Evolutionary conservation across 768 basidiomycete species (phyloP), one percentile per base, ranked within the genome.

Genomic region (Jaapia argillacea): DNA sequence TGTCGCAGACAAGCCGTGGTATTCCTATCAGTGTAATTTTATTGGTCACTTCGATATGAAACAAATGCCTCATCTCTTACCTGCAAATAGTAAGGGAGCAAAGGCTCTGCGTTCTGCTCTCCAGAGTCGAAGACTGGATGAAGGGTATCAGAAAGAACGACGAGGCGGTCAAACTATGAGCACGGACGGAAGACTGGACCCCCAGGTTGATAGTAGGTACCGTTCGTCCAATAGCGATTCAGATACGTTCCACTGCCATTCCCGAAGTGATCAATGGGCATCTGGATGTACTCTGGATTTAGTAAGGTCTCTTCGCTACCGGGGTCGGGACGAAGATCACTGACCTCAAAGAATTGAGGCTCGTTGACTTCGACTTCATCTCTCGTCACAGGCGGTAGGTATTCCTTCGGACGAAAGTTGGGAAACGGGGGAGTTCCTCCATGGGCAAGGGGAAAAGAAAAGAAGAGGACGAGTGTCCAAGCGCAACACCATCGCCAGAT

Each of bases 191-290:
- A 69, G 1, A 72, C 70, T 3, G 72, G 72, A 3, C 72, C 72
- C 5, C 71, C 71, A 7, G 58, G 44, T 47, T 69, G 57, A 51
- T 67, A 72, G 51, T 71, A 72, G 0, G 69, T 69, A 2, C 60
- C 58, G 44, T 74, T 74, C 21, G 72, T 55, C 72, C 72, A 74
- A 41, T 66, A 74, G 3, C 72, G 62, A 50, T 72, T 72, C 25
- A 57, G 56, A 54, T 70, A 74, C 0, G 68, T 69, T 6, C 42
- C 49, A 0, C 43, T 36, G 25, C 54, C 56, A 22, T 58, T 54
- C 5, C 51, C 51, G 45, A 71, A 74, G 47, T 74, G 72, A 51
- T 74, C 71, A 24, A 72, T 46, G 3, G 69, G 69, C 52, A 74
- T 62, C 70, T 74, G 35, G 10, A 33, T 16, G 16, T 33, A 16